Evolutionary conservation across 352 stramenopile species (phyloP).

Genomic region (Phytophthora pseudosyringae): DNA sequence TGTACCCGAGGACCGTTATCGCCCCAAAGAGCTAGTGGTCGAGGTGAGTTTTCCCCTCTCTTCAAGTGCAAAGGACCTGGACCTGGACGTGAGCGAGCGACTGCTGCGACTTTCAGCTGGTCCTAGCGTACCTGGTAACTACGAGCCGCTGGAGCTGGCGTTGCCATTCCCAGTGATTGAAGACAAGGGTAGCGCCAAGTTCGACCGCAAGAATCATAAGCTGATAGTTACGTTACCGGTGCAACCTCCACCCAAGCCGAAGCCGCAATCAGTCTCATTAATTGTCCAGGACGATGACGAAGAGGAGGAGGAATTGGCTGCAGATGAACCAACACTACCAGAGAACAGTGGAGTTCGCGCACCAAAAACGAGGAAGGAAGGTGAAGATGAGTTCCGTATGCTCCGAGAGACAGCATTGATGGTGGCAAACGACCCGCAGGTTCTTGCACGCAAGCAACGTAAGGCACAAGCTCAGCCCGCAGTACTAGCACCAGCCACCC

Average conservation of each 20-base stretch:
- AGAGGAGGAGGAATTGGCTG: conserved; percentile 33
- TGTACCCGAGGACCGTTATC: conserved; percentile 39
- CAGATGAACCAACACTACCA: background rate
- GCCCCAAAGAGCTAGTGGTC: conserved; percentile 72
- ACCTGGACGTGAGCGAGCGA: conserved; percentile 72
- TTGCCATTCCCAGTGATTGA: conserved; percentile 85
- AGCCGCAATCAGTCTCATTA: conserved; percentile 35
- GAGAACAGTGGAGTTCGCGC: background rate
- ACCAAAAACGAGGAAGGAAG: conserved; percentile 19
- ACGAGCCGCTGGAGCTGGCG: conserved; percentile 57
- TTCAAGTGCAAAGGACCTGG: conserved; percentile 58
- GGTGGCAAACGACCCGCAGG: conserved; percentile 67
- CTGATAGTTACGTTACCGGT: conserved; percentile 86
- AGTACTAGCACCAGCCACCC: background rate
- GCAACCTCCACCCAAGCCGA: conserved; percentile 49
- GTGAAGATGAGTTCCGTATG: conserved; percentile 62
- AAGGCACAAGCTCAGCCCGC: conserved; percentile 2
- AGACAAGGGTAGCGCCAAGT: conserved; percentile 77
- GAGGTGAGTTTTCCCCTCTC: conserved; percentile 68
- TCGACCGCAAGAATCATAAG: conserved; percentile 80
- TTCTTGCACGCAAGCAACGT: conserved; percentile 20
- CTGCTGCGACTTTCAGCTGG: conserved; percentile 46
- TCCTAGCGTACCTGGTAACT: conserved; percentile 30
- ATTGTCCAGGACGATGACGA: conserved; percentile 51
- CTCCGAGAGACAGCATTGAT: conserved; percentile 71